Percentiles rank a stretch among this genome's conserved stretches.
phyloP scores from a whole-genome alignment of 805 yeast species.

The Kurtzmaniella fragi region DNA sequence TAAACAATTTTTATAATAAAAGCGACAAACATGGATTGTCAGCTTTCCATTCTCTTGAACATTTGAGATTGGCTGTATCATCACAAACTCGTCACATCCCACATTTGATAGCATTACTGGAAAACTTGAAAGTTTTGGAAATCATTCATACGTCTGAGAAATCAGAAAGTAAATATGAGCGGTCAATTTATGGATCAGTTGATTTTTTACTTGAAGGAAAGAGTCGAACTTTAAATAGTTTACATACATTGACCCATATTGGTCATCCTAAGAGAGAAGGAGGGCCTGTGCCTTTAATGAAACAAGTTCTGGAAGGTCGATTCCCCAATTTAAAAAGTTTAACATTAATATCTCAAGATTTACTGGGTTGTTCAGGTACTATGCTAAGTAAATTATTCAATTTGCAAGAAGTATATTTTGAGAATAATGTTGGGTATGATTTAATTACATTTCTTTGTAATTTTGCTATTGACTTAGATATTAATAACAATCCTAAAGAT shows the following conservation, averaged over 20 bases:
- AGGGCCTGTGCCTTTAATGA: slow-evolving; percentile 11
- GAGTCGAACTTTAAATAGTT: neutral
- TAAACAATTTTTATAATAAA: slow-evolving; percentile 11
- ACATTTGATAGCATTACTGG: slow-evolving; percentile 18
- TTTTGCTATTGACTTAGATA: neutral
- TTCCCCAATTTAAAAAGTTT: slow-evolving; percentile 22
- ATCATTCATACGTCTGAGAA: slow-evolving; percentile 8
- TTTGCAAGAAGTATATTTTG: slow-evolving; percentile 22
- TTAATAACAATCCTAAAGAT: slow-evolving; percentile 6
- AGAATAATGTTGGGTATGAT: slow-evolving; percentile 27
- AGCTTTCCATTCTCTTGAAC: slow-evolving; percentile 14
- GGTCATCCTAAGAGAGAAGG: slow-evolving; percentile 1
- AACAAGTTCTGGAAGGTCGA: neutral
- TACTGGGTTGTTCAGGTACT: slow-evolving; percentile 5
- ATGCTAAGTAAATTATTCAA: slow-evolving; percentile 13
- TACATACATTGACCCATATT: neutral
- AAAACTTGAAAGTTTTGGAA: slow-evolving; percentile 17
- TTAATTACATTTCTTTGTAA: slow-evolving; percentile 14
- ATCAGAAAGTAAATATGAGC: neutral
- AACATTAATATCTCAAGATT: slow-evolving; percentile 28
- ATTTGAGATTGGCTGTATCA: slow-evolving; percentile 23
- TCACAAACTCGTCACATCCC: slow-evolving; percentile 16
- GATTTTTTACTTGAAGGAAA: too few species aligned
- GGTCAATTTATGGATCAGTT: neutral
- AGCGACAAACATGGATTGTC: slow-evolving; percentile 1